Conservation (phyloP, 495 filamentous ascomycete genomes). For the Penicilliopsis zonata region DNA sequence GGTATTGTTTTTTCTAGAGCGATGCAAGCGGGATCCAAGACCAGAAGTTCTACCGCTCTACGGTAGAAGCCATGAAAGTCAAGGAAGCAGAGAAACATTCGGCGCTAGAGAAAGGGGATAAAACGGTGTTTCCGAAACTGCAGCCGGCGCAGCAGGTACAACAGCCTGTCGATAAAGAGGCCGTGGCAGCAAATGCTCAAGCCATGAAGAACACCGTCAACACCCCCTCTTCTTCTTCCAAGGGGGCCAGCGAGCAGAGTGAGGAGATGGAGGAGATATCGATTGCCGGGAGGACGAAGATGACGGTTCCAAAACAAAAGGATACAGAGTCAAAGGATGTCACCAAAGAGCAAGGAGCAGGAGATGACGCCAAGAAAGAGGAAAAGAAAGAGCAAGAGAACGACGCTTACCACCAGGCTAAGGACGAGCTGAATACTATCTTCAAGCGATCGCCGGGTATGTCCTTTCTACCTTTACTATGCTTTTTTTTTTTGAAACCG, state of each 20-base stretch:
- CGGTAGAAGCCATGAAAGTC: conserved; percentile 34
- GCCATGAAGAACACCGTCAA: conserved; percentile 39
- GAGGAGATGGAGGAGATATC: conserved; percentile 32
- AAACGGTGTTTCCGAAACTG: conserved; percentile 20
- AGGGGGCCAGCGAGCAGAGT: conserved; percentile 12
- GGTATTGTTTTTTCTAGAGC: conserved; percentile 15
- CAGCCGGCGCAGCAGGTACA: conserved; percentile 19
- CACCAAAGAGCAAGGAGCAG: too few relatives aligned
- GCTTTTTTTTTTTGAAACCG: conserved; percentile 2
- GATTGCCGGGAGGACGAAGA: conserved; percentile 58
- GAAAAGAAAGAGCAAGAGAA: conserved; percentile 11
- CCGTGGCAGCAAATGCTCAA: conserved; percentile 25
- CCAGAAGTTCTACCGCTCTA: conserved; percentile 38
- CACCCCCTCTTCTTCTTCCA: conserved; percentile 18
- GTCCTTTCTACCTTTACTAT: conserved; percentile 10
- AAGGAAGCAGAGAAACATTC: conserved; percentile 18
- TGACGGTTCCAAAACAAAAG: conserved; percentile 34
- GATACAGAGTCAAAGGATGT: too few relatives aligned
- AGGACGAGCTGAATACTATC: conserved; percentile 57
- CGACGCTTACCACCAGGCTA: conserved; percentile 23
- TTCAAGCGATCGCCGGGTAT: conserved; percentile 72
- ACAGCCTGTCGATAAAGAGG: conserved; percentile 19
- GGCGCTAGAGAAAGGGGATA: conserved; percentile 16
- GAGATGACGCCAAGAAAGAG: conserved; percentile 10
- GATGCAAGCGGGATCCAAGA: conserved; percentile 31